These are phyloP conservation scores for Zymoseptoria crescenta DNA, from an alignment of 2,329 filamentous ascomycete species.

Conservation along the genomic window DNA sequence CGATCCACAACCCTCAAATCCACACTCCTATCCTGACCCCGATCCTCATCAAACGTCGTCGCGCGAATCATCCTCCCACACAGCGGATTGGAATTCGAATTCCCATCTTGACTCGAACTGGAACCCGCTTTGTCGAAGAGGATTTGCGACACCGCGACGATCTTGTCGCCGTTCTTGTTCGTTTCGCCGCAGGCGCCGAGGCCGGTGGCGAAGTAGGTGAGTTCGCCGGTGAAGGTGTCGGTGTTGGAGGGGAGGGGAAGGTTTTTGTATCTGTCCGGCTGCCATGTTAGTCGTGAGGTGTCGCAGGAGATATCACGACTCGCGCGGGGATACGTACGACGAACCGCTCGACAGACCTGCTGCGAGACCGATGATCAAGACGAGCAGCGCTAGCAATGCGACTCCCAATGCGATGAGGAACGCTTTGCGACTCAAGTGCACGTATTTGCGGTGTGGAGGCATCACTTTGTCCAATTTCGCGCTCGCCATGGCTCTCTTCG, in stretches of 20 bases:
- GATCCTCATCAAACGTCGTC: slow-evolving; percentile 39
- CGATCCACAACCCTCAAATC: slow-evolving; percentile 62
- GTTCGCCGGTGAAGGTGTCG: slow-evolving; percentile 51
- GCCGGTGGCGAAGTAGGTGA: slow-evolving; percentile 61
- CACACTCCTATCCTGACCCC: slow-evolving; percentile 43
- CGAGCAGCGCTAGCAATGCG: slow-evolving; percentile 29
- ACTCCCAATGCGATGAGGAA: slow-evolving; percentile 32
- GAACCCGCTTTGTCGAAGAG: slow-evolving; percentile 57
- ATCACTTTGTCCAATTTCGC: slow-evolving; percentile 29
- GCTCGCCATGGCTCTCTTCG: not conserved
- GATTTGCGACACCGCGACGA: slow-evolving; percentile 59
- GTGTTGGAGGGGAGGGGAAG: slow-evolving; percentile 47
- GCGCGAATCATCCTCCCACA: slow-evolving; percentile 63
- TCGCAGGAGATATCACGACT: not conserved
- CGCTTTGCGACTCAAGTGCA: slow-evolving; percentile 33
- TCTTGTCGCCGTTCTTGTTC: slow-evolving; percentile 47
- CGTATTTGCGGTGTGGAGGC: slow-evolving; percentile 33
- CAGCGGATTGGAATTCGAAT: slow-evolving; percentile 56
- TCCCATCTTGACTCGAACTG: slow-evolving; percentile 25
- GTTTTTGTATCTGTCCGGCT: slow-evolving; percentile 28
- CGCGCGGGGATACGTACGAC: not conserved
- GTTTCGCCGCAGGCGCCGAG: slow-evolving; percentile 63
- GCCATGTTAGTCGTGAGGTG: not conserved
- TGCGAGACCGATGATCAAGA: slow-evolving; percentile 36
- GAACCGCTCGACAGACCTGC: slow-evolving; percentile 26